Base-by-base conservation (phyloP, 257 asterid genomes). In the Solanum dulcamara region DNA sequence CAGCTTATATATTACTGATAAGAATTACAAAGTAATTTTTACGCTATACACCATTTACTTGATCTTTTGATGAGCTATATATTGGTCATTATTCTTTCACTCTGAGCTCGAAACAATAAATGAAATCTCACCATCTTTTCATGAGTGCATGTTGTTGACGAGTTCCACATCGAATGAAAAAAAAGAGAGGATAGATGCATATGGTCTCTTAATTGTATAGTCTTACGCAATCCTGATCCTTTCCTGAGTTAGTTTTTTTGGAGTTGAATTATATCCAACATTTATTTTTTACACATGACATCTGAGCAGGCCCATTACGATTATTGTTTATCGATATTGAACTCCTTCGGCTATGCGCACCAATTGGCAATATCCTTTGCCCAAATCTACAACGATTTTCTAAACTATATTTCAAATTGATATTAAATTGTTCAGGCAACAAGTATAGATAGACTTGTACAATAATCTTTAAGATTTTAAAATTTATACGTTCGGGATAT, bases 221-320 rank as follows among this genome's bases (percentile, higher is more conserved):
- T 8, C 60, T 20, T 53, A 24, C 18, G 24, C 22, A 18, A 53
- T 57, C 9, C 2, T 9, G 2, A 57, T 22, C n/a, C 9, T 2
- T 11, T 9, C 0, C 13, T 22, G 24, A 53, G 4, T 2, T 60
- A 60, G 2, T 6, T 60, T 60, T 60, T 26, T 2, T 12, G n/a
- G n/a, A 24, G 35, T 60, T 12, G 35, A 11, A 9, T 60, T 26
- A 60, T 2, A 3, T 60, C n/a, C 6, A 59, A 59, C 2, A 59
- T 4, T 12, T 57, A n/a, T n/a, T 0, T 57, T n/a, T 57, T 57
- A 51, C n/a, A 6, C 17, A n/a, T n/a, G 9, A 1, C 7, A 53
- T 53, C 4, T 18, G 0, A 18, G 18, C 0, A 57, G 7, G 6
- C 22, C 10, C 0, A 22, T 40, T 0, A 40, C 12, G 9, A 40